Percentiles rank a stretch among this genome's conserved stretches.
phyloP scores from a whole-genome alignment of 2,329 filamentous ascomycete genomes.

The Sporothrix globosa region DNA sequence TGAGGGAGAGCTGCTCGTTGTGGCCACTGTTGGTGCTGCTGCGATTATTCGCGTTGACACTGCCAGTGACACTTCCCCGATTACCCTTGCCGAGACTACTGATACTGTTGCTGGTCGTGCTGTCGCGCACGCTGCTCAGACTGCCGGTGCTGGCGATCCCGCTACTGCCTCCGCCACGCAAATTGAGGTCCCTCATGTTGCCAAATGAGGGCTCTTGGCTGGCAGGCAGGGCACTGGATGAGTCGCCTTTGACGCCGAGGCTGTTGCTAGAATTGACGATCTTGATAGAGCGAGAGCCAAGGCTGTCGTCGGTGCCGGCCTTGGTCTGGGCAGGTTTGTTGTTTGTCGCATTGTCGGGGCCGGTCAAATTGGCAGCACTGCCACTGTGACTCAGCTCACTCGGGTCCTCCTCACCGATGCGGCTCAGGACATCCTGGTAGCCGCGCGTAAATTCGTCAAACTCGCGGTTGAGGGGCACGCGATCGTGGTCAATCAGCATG shows the following conservation, averaged over 20 bases:
- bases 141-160: conserved; percentile 14
- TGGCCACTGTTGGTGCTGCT: conserved; percentile 2
- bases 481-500: conserved; percentile 7
- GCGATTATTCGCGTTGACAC: not conserved
- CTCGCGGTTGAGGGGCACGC: conserved; percentile 33
- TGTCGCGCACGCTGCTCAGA: not conserved
- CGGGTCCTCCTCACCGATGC: conserved; percentile 44
- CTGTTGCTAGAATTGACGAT: not conserved
- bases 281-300: not conserved
- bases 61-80: too few relatives aligned
- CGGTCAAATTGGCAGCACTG: conserved; percentile 34
- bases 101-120: not conserved
- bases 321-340: not conserved
- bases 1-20: conserved; percentile 15
- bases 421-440: conserved; percentile 48
- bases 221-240: conserved; percentile 13
- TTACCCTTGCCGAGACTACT: not conserved
- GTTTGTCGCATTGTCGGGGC: conserved; percentile 9
- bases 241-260: conserved; percentile 14
- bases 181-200: not conserved
- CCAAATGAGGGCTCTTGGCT: not conserved
- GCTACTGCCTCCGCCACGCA: conserved; percentile 26
- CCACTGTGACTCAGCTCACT: conserved; percentile 27
- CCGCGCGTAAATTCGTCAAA: conserved; percentile 51
- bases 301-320: not conserved